Evolutionary conservation across 2,329 filamentous ascomycete genomes (phyloP).

Genomic region (Graphilbum fragrans): DNA sequence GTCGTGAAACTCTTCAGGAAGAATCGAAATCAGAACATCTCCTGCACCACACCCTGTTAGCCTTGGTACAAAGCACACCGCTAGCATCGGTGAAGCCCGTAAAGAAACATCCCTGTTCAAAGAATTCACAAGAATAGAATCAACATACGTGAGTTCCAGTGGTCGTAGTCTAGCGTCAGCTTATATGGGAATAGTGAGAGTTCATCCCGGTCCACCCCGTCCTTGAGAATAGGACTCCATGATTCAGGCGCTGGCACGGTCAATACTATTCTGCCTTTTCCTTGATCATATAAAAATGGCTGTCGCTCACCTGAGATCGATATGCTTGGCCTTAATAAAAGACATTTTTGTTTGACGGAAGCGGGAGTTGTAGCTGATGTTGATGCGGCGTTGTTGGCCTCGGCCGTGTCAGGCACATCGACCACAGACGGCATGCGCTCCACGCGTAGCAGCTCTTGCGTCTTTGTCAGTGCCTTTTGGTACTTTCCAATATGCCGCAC

Average conservation of each 20-base stretch:
- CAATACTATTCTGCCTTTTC: no score
- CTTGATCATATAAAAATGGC: not conserved
- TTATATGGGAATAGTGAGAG: constrained; percentile 64
- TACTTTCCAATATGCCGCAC: constrained; percentile 62
- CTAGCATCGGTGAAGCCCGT: not conserved
- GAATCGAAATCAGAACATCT: constrained; percentile 70
- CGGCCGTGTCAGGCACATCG: constrained; percentile 44
- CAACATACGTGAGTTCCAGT: constrained; percentile 67
- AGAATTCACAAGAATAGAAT: not conserved
- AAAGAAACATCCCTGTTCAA: no score
- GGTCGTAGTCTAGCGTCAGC: constrained; percentile 66
- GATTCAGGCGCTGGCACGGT: constrained; percentile 55
- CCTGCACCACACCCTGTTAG: no score
- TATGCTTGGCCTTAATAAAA: constrained; percentile 46
- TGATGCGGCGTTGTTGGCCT: constrained; percentile 25
- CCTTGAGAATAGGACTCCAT: constrained; percentile 59
- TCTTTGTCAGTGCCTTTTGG: constrained; percentile 52
- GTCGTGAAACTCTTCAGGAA: constrained; percentile 67
- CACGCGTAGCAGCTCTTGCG: constrained; percentile 51
- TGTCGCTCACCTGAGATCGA: not conserved
- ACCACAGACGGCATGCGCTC: constrained; percentile 53
- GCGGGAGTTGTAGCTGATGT: not conserved
- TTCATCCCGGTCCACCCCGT: constrained; percentile 56
- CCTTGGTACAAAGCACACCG: not conserved
- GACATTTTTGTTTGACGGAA: constrained; percentile 34